phyloP scores from a whole-genome alignment of 2,329 filamentous ascomycete species.

The Trichoderma gracile region DNA sequence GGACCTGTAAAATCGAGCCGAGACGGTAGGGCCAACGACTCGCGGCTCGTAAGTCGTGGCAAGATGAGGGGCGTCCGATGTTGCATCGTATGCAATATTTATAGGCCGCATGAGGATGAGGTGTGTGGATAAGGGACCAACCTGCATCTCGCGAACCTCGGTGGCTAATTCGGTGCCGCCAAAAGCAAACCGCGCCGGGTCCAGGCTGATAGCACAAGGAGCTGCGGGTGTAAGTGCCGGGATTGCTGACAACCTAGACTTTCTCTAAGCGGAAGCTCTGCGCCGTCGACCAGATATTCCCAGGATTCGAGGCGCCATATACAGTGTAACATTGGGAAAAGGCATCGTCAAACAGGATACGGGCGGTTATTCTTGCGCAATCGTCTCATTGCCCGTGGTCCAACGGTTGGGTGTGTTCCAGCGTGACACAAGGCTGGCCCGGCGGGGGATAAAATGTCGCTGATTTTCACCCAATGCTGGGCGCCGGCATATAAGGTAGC shows the following conservation, averaged over 20 bases:
- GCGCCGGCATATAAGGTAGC: neutral
- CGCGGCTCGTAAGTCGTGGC: neutral
- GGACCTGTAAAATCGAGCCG: neutral
- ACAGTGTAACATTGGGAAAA: neutral
- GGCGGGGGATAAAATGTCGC: conserved; percentile 3
- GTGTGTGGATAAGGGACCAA: neutral
- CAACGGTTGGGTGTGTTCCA: neutral
- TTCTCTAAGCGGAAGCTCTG: neutral
- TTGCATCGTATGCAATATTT: neutral
- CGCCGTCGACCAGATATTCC: neutral
- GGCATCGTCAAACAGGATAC: neutral
- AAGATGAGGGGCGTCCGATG: neutral
- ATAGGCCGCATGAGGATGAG: neutral
- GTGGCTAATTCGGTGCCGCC: neutral
- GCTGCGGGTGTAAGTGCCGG: neutral
- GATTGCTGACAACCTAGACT: neutral
- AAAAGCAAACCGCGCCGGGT: neutral
- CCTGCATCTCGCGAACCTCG: neutral
- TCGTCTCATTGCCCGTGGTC: neutral
- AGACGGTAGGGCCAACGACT: too few relatives aligned
- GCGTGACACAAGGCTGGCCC: neutral
- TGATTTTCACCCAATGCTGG: neutral
- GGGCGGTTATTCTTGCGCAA: neutral
- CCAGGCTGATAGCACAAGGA: neutral
- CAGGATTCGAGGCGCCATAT: neutral